These are phyloP conservation scores for Talaromyces liani DNA, from an alignment of 495 filamentous ascomycete genomes.

Conservation along the genomic window DNA sequence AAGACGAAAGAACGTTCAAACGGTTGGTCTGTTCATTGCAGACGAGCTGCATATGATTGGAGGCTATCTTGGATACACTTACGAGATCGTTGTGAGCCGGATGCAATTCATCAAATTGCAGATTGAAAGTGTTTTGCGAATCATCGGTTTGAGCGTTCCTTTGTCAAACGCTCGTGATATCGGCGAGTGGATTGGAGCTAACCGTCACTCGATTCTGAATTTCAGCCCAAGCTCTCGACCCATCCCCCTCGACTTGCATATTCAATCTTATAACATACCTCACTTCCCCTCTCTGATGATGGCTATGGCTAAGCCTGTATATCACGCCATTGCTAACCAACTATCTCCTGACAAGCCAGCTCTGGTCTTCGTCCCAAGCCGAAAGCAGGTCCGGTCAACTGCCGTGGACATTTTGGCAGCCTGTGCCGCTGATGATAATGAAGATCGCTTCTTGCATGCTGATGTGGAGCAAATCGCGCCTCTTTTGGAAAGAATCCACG, in stretches of 20 bases:
- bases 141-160: slow-evolving; percentile 86
- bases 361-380: slow-evolving; percentile 82
- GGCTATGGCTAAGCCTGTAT: slow-evolving; percentile 92
- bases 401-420: slow-evolving; percentile 83
- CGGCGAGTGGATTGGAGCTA: slow-evolving; percentile 98
- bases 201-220: slow-evolving; percentile 96
- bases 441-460: slow-evolving; percentile 87
- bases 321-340: slow-evolving; percentile 68
- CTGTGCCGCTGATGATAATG: slow-evolving; percentile 80
- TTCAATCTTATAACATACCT: slow-evolving; percentile 92
- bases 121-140: slow-evolving; percentile 74
- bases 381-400: slow-evolving; percentile 85
- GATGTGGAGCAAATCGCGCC: slow-evolving; percentile 73
- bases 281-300: slow-evolving; percentile 98
- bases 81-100: slow-evolving; percentile 91
- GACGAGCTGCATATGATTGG: slow-evolving; percentile 97
- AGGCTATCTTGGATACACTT: slow-evolving; percentile 80
- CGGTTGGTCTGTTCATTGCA: slow-evolving; percentile 84
- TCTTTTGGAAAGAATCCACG: slow-evolving; percentile 72
- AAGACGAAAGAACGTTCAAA: slow-evolving; percentile 87
- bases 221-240: slow-evolving; percentile 89
- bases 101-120: slow-evolving; percentile 96
- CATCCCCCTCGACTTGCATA: slow-evolving; percentile 84
- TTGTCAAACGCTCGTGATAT: slow-evolving; percentile 87
- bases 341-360: slow-evolving; percentile 83